Conservation (phyloP, 495 filamentous ascomycete species). For the Saxophila tyrrhenica region DNA sequence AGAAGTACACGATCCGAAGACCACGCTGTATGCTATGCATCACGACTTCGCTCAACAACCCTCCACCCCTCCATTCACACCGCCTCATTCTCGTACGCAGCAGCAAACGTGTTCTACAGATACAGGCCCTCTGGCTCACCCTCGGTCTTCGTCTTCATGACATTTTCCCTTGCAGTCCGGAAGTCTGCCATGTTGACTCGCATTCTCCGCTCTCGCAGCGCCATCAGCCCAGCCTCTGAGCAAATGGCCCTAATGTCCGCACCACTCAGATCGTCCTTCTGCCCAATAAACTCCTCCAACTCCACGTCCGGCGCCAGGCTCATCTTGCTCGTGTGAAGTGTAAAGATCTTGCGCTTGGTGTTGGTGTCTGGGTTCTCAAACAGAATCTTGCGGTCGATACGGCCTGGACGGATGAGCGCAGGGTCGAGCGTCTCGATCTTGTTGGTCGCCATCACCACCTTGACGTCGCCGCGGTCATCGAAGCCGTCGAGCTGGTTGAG, state of each 20-base stretch:
- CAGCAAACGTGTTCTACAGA: no score
- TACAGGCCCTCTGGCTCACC: conserved; percentile 71
- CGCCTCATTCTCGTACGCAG: no score
- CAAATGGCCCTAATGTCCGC: conserved; percentile 99
- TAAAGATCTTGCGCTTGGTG: conserved; percentile 99
- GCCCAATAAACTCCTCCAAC: conserved; percentile 93
- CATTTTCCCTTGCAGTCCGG: conserved; percentile 78
- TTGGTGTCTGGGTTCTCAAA: conserved; percentile 99
- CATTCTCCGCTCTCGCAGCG: conserved; percentile 90
- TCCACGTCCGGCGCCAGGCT: conserved; percentile 89
- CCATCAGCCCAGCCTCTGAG: conserved; percentile 92
- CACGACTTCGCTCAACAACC: no score
- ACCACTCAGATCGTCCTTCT: conserved; percentile 95
- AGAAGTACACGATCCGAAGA: background rate
- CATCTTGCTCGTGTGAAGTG: conserved; percentile 99
- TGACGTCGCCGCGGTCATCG: conserved; percentile 97
- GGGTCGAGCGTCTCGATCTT: conserved; percentile 98
- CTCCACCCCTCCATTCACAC: no score
- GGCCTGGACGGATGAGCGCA: conserved; percentile 88
- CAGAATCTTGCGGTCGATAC: conserved; percentile 98
- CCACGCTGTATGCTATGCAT: background rate
- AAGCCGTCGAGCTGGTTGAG: conserved; percentile 98
- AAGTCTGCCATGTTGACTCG: conserved; percentile 99
- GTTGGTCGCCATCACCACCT: conserved; percentile 99
- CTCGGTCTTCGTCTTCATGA: conserved; percentile 97